Base-by-base conservation (phyloP, 1,284 basidiomycete genomes). In the Veloboletus limbatus region DNA sequence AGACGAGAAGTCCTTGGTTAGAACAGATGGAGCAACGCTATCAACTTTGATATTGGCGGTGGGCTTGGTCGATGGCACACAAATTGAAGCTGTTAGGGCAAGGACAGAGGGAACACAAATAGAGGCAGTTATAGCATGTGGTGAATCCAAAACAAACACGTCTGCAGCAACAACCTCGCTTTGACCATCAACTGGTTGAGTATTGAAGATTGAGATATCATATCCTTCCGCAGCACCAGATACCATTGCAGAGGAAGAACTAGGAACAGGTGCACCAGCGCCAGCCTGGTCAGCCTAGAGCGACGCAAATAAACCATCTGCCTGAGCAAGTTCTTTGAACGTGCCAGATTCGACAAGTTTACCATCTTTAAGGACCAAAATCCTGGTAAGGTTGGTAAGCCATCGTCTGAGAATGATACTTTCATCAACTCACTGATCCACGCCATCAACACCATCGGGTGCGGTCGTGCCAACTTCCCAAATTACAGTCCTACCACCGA, bases 281-380 rank as follows among this genome's bases (percentile, higher is more conserved):
- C 77, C 38, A 67, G 74, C n/a, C 78, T 91, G 85, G 60, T 88
- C 81, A 0, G 82, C 79, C 89, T 89, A 92, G 84, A 92, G 85
- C 2, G 80, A 73, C 10, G 88, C 85, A 59, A 92, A 92, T 30
- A 81, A 60, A 44, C 88, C 86, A 55, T 84, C 77, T 21, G 66
- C 69, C 32, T 79, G 78, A 43, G 91, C 66, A 32, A 92, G 73
- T 51, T 92, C 88, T 49, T 76, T 78, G 63, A 89, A 88, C 35
- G 68, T 79, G 8, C 91, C 92, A 48, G 80, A 78, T 65, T 95
- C 91, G 36, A 84, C 74, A 40, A 94, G 85, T 59, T 82, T 81
- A 8, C 89, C 88, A 65, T 92, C 82, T 55, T 86, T 87, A 45
- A 92, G 76, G 27, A 92, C 88, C 42, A 92, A 64, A 54, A 93